phyloP scores from a whole-genome alignment of 1,284 basidiomycete genomes.

The Vanrija sp. region DNA sequence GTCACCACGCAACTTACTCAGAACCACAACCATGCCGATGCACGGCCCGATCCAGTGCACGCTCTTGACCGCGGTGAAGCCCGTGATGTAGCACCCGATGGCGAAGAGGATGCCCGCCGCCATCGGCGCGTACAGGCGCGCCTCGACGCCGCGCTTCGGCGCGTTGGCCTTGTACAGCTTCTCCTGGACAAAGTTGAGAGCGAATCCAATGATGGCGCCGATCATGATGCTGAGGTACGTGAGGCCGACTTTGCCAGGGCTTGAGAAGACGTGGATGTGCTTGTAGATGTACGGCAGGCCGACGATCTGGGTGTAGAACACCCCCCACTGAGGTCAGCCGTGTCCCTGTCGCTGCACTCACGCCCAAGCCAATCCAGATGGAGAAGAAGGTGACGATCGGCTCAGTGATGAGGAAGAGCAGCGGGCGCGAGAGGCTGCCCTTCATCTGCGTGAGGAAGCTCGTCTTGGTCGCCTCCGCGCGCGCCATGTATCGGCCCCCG shows the following conservation, averaged over 20 bases:
- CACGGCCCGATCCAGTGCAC: conserved; percentile 40
- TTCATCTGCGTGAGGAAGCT: conserved; percentile 34
- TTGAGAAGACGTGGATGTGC: conserved; percentile 53
- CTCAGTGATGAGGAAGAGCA: conserved; percentile 63
- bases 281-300: conserved; percentile 62
- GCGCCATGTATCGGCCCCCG: conserved; percentile 44
- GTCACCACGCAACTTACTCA: conserved; percentile 21
- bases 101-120: conserved; percentile 62
- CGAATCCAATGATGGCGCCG: conserved; percentile 60
- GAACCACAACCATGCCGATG: conserved; percentile 58
- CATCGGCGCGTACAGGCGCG: conserved; percentile 65
- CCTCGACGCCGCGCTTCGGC: conserved; percentile 61
- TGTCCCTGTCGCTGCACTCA: conserved; percentile 11
- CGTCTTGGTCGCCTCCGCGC: conserved; percentile 43
- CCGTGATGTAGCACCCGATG: conserved; percentile 57
- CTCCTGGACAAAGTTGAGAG: conserved; percentile 62
- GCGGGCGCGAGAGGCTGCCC: conserved; percentile 32
- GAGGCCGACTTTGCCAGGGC: conserved; percentile 57
- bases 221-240: conserved; percentile 61
- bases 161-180: conserved; percentile 60
- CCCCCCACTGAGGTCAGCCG: conserved; percentile 57
- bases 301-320: conserved; percentile 66
- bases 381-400: conserved; percentile 70
- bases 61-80: conserved; percentile 34
- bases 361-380: conserved; percentile 66